Percentiles rank a stretch among this genome's conserved stretches.
phyloP scores from a whole-genome alignment of 1,139 yeast species.

The Kodamaea ohmeri region DNA sequence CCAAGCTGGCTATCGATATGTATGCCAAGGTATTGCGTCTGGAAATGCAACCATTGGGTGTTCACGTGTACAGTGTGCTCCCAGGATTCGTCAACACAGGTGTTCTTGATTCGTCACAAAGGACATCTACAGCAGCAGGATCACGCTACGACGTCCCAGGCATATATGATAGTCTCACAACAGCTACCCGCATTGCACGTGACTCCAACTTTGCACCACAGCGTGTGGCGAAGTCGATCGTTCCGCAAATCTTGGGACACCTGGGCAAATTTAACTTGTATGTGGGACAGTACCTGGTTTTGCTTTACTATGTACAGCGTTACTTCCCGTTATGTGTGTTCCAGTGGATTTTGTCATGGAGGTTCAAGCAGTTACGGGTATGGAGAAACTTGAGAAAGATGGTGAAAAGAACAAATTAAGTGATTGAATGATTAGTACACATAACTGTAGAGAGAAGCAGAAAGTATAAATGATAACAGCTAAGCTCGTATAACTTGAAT shows the following conservation, averaged over 20 bases:
- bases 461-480: background rate
- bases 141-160: constrained; percentile 32
- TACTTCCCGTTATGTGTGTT: constrained; percentile 32
- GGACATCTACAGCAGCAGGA: constrained; percentile 12
- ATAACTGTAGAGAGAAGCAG: background rate
- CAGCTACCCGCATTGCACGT: constrained; percentile 4
- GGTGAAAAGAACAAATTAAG: background rate
- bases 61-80: constrained; percentile 35
- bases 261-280: constrained; percentile 31
- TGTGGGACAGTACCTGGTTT: constrained; percentile 25
- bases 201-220: constrained; percentile 14
- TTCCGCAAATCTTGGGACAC: constrained; percentile 10
- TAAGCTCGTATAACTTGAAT: no score
- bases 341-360: constrained; percentile 25
- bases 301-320: constrained; percentile 23
- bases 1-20: constrained; percentile 33
- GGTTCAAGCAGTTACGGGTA: constrained; percentile 32
- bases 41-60: constrained; percentile 36
- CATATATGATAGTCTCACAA: constrained; percentile 24
- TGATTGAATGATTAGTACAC: background rate
- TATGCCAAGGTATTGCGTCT: constrained; percentile 24
- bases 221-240: constrained; percentile 5
- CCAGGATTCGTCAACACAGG: constrained; percentile 44
- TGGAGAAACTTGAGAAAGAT: constrained; percentile 13
- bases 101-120: constrained; percentile 21